phyloP scores from a whole-genome alignment of 1,139 yeast genomes.

The Kurtzmaniella quercitrusa region DNA sequence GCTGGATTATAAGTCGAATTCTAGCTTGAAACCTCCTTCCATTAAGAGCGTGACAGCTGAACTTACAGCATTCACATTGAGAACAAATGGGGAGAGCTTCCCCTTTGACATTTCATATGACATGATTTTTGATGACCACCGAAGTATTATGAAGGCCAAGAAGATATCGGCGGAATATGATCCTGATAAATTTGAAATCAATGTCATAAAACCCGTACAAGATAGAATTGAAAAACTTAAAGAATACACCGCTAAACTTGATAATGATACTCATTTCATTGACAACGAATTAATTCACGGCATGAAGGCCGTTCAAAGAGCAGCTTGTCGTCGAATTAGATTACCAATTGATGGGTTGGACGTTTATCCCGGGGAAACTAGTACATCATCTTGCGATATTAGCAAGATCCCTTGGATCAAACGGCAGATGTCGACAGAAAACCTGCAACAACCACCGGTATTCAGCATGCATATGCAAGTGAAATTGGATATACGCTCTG shows the following conservation, averaged over 20 bases:
- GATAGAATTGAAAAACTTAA: constrained; percentile 19
- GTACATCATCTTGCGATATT: not conserved
- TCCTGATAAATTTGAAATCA: constrained; percentile 22
- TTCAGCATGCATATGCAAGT: not conserved
- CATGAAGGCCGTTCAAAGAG: constrained; percentile 24
- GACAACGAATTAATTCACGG: constrained; percentile 31
- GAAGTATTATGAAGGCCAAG: constrained; percentile 2
- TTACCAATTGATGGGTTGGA: constrained; percentile 13
- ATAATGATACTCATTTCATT: constrained; percentile 23
- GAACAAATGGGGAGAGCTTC: constrained; percentile 27
- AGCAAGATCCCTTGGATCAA: not conserved
- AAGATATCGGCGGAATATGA: constrained; percentile 13
- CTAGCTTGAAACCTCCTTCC: constrained; percentile 19
- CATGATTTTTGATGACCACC: constrained; percentile 26
- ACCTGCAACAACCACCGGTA: not conserved
- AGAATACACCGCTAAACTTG: constrained; percentile 18
- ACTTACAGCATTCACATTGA: constrained; percentile 30
- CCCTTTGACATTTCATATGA: constrained; percentile 43
- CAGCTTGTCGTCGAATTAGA: constrained; percentile 26
- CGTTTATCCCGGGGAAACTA: not conserved
- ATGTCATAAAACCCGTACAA: constrained; percentile 22
- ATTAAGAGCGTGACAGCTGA: constrained; percentile 28
- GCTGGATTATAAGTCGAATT: constrained; percentile 5
- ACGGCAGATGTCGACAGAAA: not conserved
- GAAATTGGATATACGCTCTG: not conserved